A percentile compares a stretch with the other conserved stretches of the same genome.
These are phyloP conservation scores for Zea mays DNA, from an alignment of 176 grass and related monocot species.

Conservation along the genomic window Zm-B73-REFERENCE-NAM-5.0 NC_050104.1:101307001-101307500, in stretches of 20 bases:
- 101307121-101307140: constrained; percentile 85
- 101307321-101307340: constrained; percentile 94
- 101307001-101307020: constrained; percentile 72
- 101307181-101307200: constrained; percentile 23
- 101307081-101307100: constrained; percentile 71
- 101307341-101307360: constrained; percentile 87
- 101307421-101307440: constrained; percentile 94
- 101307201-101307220: neutral
- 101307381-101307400: constrained; percentile 95
- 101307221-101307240: neutral
- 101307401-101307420: constrained; percentile 97
- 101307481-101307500: neutral
- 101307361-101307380: constrained; percentile 97
- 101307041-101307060: constrained; percentile 77
- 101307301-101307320: constrained; percentile 63
- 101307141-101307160: constrained; percentile 81
- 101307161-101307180: constrained; percentile 96
- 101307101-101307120: constrained; percentile 69
- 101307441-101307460: constrained; percentile 98
- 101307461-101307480: constrained; percentile 43
- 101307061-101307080: constrained; percentile 79
- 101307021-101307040: constrained; percentile 95
- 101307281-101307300: constrained; percentile 22
- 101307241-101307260: neutral
- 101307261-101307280: neutral